Conservation (phyloP, 805 yeast species). For the Wickerhamiella allomyrinae region DNA sequence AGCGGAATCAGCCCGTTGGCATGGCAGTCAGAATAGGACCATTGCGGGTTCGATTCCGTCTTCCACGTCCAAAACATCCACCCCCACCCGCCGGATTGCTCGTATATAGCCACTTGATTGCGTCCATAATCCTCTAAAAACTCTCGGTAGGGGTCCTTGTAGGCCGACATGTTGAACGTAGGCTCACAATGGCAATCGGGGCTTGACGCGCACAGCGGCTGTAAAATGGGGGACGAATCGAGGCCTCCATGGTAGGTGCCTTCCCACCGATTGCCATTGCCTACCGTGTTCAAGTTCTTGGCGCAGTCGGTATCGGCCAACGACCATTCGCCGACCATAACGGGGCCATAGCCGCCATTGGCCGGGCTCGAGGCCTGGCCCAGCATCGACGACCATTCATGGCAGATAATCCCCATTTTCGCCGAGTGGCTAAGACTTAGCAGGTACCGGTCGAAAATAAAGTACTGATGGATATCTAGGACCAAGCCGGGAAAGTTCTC, state of each 20-base stretch:
- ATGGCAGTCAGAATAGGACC: conserved; percentile 17
- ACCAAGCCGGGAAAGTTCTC: conserved; percentile 44
- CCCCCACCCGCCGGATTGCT: conserved; percentile 57
- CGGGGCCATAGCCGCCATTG: conserved; percentile 43
- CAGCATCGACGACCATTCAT: conserved; percentile 38
- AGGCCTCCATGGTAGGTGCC: conserved; percentile 32
- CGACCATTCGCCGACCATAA: conserved; percentile 65
- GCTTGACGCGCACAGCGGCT: conserved; percentile 5
- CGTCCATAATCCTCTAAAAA: conserved; percentile 55
- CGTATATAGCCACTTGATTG: conserved; percentile 70
- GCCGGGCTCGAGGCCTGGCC: conserved; percentile 37
- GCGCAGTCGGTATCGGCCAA: conserved; percentile 84
- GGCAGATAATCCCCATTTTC: conserved; percentile 25
- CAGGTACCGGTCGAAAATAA: conserved; percentile 38
- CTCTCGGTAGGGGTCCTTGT: conserved; percentile 40
- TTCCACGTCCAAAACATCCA: conserved; percentile 77
- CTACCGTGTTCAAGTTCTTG: conserved; percentile 68
- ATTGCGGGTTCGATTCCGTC: conserved; percentile 21
- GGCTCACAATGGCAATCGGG: conserved; percentile 28
- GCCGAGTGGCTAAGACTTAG: conserved; percentile 21
- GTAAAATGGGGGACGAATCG: conserved; percentile 11
- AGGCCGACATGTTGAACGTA: conserved; percentile 18
- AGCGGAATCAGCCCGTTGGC: conserved; percentile 4
- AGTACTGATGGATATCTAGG: conserved; percentile 78
- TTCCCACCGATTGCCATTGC: conserved; percentile 63